A percentile compares a stretch with the other conserved stretches of the same genome.
Conservation (phyloP, 768 basidiomycete species). For the Phylloporus sp. region DNA sequence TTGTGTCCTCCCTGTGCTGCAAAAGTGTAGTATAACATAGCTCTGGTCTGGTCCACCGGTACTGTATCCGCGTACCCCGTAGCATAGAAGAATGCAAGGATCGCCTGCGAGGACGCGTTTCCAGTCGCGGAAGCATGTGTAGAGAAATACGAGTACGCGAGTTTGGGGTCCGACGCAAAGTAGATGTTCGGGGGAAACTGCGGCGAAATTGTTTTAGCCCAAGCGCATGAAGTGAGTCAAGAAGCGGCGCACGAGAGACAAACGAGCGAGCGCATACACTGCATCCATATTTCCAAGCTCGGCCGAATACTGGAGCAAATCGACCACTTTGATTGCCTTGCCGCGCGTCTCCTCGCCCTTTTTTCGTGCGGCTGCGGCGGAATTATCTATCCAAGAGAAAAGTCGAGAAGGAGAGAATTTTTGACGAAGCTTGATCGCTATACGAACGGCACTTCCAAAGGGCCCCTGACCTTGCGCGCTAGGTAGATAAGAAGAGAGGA, state of each 20-base stretch:
- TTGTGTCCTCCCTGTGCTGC: constrained; percentile 84
- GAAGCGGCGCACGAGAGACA: constrained; percentile 57
- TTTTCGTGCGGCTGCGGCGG: constrained; percentile 41
- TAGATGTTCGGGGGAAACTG: constrained; percentile 74
- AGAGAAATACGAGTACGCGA: constrained; percentile 61
- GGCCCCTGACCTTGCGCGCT: constrained; percentile 76
- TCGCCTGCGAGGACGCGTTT: constrained; percentile 82
- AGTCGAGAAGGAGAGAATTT: constrained; percentile 49
- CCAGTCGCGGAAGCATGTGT: constrained; percentile 67
- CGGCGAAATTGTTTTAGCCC: neutral
- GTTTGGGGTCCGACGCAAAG: constrained; percentile 56
- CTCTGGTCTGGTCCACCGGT: constrained; percentile 69
- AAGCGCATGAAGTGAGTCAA: neutral
- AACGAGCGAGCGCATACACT: constrained; percentile 58
- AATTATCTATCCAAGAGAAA: constrained; percentile 40
- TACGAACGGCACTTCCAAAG: constrained; percentile 64
- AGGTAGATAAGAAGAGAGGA: constrained; percentile 65
- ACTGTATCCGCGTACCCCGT: constrained; percentile 73
- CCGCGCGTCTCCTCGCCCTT: constrained; percentile 64
- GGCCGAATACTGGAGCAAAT: constrained; percentile 75
- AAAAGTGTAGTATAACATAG: constrained; percentile 91
- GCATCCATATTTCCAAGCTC: constrained; percentile 77
- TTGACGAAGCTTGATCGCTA: constrained; percentile 61
- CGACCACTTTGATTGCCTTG: constrained; percentile 78
- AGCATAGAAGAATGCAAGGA: constrained; percentile 84